A percentile compares a stretch with the other conserved stretches of the same genome.
Evolutionary conservation across 805 yeast genomes (phyloP).

Genomic region (Pichia gijzeniarum): DNA sequence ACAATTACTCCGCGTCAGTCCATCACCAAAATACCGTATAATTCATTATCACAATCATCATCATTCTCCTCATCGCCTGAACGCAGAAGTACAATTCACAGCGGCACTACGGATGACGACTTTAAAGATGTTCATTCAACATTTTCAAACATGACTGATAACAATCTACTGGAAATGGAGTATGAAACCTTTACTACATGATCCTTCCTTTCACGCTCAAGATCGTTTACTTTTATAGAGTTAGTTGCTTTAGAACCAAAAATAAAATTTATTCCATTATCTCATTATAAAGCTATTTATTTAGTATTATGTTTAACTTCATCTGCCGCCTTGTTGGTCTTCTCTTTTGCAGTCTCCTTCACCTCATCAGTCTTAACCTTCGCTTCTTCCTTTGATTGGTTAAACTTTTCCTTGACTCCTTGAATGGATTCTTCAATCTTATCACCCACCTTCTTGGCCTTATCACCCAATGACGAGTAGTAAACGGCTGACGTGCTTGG

Average conservation of each 20-base stretch:
- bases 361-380: slow-evolving; percentile 1
- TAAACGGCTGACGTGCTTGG: neutral
- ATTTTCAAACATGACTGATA: neutral
- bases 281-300: neutral
- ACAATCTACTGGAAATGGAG: slow-evolving; percentile 4
- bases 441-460: slow-evolving; percentile 9
- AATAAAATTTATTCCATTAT: too few species aligned
- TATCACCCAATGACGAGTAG: slow-evolving; percentile 11
- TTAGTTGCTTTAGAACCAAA: neutral
- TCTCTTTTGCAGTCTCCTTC: slow-evolving; percentile 9
- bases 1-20: neutral
- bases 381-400: neutral
- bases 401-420: slow-evolving; percentile 4
- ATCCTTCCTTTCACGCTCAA: neutral
- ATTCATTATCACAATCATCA: slow-evolving; percentile 2
- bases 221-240: neutral
- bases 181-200: slow-evolving; percentile 9
- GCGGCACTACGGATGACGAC: neutral
- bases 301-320: neutral
- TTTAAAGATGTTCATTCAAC: slow-evolving; percentile 2
- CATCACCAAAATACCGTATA: neutral
- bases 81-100: neutral
- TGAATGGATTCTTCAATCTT: slow-evolving; percentile 1
- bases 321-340: slow-evolving; percentile 2
- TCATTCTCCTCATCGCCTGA: neutral